These are phyloP conservation scores for Cephalotrichum gorgonifer DNA, from an alignment of 2,329 filamentous ascomycete genomes.

Conservation along the genomic window DNA sequence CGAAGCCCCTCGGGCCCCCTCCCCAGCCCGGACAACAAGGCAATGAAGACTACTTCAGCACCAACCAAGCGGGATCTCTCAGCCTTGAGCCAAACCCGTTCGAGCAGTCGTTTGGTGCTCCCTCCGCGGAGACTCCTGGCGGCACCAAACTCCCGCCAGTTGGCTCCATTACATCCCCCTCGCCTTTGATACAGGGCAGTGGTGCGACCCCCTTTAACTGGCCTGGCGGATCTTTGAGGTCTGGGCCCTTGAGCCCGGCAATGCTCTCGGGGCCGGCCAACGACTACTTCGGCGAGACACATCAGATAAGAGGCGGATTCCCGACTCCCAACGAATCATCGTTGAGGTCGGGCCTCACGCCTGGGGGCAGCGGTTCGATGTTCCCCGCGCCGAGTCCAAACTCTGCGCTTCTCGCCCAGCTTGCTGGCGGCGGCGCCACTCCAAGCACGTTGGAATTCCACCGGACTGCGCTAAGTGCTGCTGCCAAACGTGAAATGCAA, in stretches of 20 bases:
- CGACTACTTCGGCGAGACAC: conserved; percentile 81
- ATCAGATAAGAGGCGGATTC: conserved; percentile 71
- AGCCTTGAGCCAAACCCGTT: conserved; percentile 91
- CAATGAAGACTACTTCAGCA: conserved; percentile 59
- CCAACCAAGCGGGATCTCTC: conserved; percentile 42
- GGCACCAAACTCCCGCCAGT: conserved; percentile 79
- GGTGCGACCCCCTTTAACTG: conserved; percentile 69
- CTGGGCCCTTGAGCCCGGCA: conserved; percentile 88
- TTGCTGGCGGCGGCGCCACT: conserved; percentile 74
- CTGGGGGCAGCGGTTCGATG: conserved; percentile 93
- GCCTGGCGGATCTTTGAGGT: conserved; percentile 74
- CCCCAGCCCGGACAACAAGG: conserved; percentile 50
- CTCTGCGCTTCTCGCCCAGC: conserved; percentile 67
- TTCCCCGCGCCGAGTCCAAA: conserved; percentile 87
- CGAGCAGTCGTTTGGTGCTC: conserved; percentile 77
- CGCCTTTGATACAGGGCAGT: conserved; percentile 64
- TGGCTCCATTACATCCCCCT: conserved; percentile 82
- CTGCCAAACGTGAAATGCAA: conserved; percentile 46
- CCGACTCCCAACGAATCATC: conserved; percentile 96
- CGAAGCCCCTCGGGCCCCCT: conserved; percentile 60
- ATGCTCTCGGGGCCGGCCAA: conserved; percentile 83
- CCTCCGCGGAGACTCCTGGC: conserved; percentile 67
- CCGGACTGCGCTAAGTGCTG: conserved; percentile 76
- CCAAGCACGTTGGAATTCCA: conserved; percentile 92
- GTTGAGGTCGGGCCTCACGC: conserved; percentile 80